Evolutionary conservation across 2,329 filamentous ascomycete genomes (phyloP).

Genomic region (Aspergillus japonicus): DNA sequence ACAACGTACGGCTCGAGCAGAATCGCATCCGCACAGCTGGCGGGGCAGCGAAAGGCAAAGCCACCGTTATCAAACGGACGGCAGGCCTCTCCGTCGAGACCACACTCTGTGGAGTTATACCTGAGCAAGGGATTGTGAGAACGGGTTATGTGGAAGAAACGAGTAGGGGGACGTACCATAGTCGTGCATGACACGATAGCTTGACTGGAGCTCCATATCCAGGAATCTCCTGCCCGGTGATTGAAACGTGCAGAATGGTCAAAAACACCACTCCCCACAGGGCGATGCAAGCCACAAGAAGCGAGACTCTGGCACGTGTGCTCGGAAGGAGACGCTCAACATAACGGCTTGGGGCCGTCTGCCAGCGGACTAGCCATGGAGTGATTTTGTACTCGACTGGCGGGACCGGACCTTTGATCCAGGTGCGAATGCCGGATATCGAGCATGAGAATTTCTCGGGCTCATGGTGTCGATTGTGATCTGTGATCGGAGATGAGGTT

Average conservation of each 20-base stretch:
- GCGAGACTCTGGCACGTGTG: slow-evolving; percentile 22
- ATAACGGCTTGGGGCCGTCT: slow-evolving; percentile 34
- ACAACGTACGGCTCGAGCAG: slow-evolving; percentile 57
- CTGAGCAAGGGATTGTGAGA: slow-evolving; percentile 18
- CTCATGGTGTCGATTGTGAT: neutral
- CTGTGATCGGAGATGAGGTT: slow-evolving; percentile 11
- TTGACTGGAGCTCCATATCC: slow-evolving; percentile 37
- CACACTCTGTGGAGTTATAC: slow-evolving; percentile 48
- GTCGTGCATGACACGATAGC: slow-evolving; percentile 33
- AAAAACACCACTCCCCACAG: slow-evolving; percentile 38
- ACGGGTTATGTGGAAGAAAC: neutral
- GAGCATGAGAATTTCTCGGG: slow-evolving; percentile 24
- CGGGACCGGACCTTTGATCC: slow-evolving; percentile 33
- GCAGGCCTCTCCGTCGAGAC: slow-evolving; percentile 57
- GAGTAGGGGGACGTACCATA: slow-evolving; percentile 39
- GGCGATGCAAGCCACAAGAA: slow-evolving; percentile 27
- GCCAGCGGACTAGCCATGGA: slow-evolving; percentile 33
- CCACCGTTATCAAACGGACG: slow-evolving; percentile 55
- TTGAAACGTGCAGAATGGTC: slow-evolving; percentile 30
- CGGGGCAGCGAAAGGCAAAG: slow-evolving; percentile 59
- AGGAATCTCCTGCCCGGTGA: slow-evolving; percentile 29
- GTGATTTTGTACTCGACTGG: slow-evolving; percentile 36
- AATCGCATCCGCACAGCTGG: slow-evolving; percentile 54
- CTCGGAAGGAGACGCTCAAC: slow-evolving; percentile 31
- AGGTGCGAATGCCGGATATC: slow-evolving; percentile 23